phyloP scores from a whole-genome alignment of 2,329 filamentous ascomycete species.

The Parastagonospora avenae region DNA sequence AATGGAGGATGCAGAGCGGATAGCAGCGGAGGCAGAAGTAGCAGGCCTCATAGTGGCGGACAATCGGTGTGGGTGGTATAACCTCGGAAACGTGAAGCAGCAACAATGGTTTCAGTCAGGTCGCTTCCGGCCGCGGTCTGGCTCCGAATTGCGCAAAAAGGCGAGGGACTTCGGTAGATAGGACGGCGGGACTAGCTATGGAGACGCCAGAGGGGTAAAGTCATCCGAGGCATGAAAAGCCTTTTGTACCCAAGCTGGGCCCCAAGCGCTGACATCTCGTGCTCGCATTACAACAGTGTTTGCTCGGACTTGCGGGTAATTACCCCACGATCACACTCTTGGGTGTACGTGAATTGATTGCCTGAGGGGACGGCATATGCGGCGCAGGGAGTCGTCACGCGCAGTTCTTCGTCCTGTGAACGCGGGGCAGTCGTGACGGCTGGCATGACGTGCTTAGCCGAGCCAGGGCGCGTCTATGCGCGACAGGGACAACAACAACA shows the following conservation, averaged over 20 bases:
- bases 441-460: conserved; percentile 11
- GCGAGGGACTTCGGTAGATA: conserved; percentile 16
- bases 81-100: conserved; percentile 29
- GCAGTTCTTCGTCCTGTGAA: conserved; percentile 8
- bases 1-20: conserved; percentile 29
- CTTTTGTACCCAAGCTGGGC: conserved; percentile 5
- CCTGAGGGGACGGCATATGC: conserved; percentile 11
- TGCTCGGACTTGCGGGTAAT: conserved; percentile 12
- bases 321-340: conserved; percentile 8
- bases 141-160: conserved; percentile 14
- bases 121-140: conserved; percentile 33
- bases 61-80: conserved; percentile 20
- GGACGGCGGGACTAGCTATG: conserved; percentile 8
- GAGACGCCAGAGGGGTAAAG: conserved; percentile 37
- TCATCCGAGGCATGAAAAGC: conserved; percentile 27
- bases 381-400: conserved; percentile 11
- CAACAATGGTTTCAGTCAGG: conserved; percentile 1
- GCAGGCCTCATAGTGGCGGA: conserved; percentile 36
- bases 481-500: background rate
- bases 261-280: background rate
- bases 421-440: conserved; percentile 10
- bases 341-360: conserved; percentile 14
- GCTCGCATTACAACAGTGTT: background rate
- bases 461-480: background rate
- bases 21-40: conserved; percentile 31